These are phyloP conservation scores for Hibiscus tridactylites DNA, from an alignment of 345 rosid genomes.

Conservation along the genomic window DNA sequence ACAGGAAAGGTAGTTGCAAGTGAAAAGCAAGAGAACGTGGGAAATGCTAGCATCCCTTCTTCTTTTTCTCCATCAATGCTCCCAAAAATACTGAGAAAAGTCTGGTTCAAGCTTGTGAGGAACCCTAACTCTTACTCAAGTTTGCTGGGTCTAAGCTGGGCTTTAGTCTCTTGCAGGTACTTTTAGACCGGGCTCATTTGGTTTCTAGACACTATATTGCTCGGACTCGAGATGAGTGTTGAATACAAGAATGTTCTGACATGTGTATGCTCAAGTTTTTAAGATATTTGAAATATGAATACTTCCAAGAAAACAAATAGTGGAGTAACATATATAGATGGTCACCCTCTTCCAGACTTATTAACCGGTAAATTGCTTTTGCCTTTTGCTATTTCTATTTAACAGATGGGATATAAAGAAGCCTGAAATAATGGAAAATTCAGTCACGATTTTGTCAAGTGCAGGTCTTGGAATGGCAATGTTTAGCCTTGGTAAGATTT, in stretches of 20 bases:
- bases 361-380: background rate
- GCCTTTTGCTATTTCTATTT: background rate
- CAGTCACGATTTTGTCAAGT: slow-evolving; percentile 21
- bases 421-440: slow-evolving; percentile 19
- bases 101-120: slow-evolving; percentile 18
- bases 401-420: slow-evolving; percentile 14
- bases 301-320: background rate
- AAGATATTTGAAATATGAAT: background rate
- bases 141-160: slow-evolving; percentile 19
- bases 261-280: background rate
- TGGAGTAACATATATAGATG: background rate
- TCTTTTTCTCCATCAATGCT: slow-evolving; percentile 5
- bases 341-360: background rate
- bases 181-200: background rate
- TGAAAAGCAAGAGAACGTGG: background rate
- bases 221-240: background rate
- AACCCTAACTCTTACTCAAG: slow-evolving; percentile 22
- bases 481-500: slow-evolving; percentile 24
- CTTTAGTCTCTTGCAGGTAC: slow-evolving; percentile 18
- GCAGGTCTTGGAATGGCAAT: slow-evolving; percentile 31
- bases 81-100: slow-evolving; percentile 15
- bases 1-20: background rate
- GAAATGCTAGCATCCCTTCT: background rate
- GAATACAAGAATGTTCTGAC: background rate
- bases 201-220: background rate